Evolutionary conservation across 495 filamentous ascomycete species (phyloP), one percentile per base, ranked within the genome.

Genomic region (Tuber umbilicatum): DNA sequence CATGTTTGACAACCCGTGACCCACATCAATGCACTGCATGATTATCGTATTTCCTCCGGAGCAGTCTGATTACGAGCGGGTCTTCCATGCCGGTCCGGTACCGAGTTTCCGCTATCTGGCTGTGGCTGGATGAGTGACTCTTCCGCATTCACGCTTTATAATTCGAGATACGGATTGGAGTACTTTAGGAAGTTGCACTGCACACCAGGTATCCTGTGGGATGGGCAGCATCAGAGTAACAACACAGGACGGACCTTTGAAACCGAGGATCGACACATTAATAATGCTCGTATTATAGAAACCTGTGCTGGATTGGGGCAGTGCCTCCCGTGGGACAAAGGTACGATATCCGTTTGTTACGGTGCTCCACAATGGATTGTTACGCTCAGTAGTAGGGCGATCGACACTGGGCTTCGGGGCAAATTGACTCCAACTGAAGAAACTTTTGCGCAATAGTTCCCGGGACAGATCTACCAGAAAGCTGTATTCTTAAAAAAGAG

Each of bases 111-210:
- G 55, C 27, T 17, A 31, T 64, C 27, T 31, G 5, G 55, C 31
- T 64, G 55, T 64, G 55, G 19, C 55, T 64, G 27, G 55, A 35
- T 35, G 55, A 31, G 55, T 64, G 55, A 64, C 55, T 64, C 55
- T 35, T 64, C 35, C 27, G 35, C 35, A 64, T 64, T 35, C 55
- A 16, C 14, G 10, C 55, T 5, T 31, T 31, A 31, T 31, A 60
- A 27, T 31, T 31, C n/a, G 27, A 64, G 3, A 64, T 17, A 64
- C n/a, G n/a, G 27, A 5, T 14, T 12, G 27, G 55, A 16, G 31
- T 19, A 64, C 27, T 27, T 31, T 31, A 60, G 0, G 50, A 9
- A 60, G n/a, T 60, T 60, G 16, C 23, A 27, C 50, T 2, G 27
- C 14, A n/a, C 21, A 60, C 55, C n/a, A 27, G 31, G 55, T 17